These are phyloP conservation scores for Micractinium sp. DNA, from an alignment of 139 green algal genomes.

Conservation along the genomic window DNA sequence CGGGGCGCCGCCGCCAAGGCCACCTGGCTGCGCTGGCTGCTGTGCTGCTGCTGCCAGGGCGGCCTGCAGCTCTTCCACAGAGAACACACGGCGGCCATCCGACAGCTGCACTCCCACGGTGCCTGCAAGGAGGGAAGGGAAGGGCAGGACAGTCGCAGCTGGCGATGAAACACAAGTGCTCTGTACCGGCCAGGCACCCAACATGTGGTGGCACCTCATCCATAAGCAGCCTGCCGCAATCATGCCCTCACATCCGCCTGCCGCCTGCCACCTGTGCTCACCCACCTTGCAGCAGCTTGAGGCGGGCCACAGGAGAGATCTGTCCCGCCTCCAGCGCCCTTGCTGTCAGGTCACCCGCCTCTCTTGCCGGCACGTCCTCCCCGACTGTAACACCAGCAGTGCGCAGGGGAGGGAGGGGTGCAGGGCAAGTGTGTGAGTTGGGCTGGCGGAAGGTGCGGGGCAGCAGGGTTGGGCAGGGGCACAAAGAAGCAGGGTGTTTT, in stretches of 20 bases:
- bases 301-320: background rate
- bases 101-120: conserved; percentile 37
- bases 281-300: conserved; percentile 44
- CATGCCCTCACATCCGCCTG: no score
- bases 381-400: background rate
- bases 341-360: conserved; percentile 17
- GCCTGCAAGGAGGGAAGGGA: conserved; percentile 2
- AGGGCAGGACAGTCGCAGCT: no score
- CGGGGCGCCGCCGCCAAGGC: background rate
- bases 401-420: background rate
- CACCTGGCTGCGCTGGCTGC: background rate
- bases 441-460: background rate
- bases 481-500: background rate
- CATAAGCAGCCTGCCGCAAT: no score
- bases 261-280: background rate
- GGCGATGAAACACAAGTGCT: no score
- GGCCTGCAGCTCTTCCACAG: conserved; percentile 20
- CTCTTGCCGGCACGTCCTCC: conserved; percentile 18
- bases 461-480: background rate
- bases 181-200: background rate
- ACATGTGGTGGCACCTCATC: no score
- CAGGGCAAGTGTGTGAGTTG: background rate
- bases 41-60: conserved; percentile 10
- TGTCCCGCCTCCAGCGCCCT: background rate
- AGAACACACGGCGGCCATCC: conserved; percentile 30